Evolutionary conservation across 78 protist species (phyloP), one percentile per base, ranked within the genome.

Genomic region (Dictyostelium intermedium): DNA sequence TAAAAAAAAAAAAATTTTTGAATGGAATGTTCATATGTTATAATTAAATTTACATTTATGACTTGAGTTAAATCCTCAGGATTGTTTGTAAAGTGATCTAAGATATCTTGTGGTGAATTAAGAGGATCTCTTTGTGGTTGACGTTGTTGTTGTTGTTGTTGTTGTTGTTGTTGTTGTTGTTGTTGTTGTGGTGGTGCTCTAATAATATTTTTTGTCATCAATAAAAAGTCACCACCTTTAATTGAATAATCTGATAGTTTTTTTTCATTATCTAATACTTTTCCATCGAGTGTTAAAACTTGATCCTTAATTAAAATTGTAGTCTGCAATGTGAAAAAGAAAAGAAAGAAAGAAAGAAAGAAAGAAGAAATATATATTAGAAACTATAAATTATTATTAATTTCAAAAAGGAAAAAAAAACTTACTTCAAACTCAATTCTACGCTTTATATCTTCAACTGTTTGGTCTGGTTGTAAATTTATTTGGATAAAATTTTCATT

Each of bases 341-440:
- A 53, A 18, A 34, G 39, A 16, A 16, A 13, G 13, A 18, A 32
- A 72, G 18, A 34, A 72, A 72, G 34, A 25, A 30, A 32, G 14
- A 25, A 25, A 70, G 3, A 16, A 27, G 3, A 66, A 18, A 30
- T 3, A 9, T 1, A 66, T 32, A 16, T 1, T 6, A 78, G 25
- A 0, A 45, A 50, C 0, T n/a, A 6, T 5, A 20, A 23, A 60
- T 60, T 60, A 60, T 60, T 23, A 20, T n/a, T n/a, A n/a, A n/a
- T n/a, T n/a, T n/a, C n/a, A 39, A 39, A 39, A 53, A 53, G 13
- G 63, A 53, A 5, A n/a, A 2, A 30, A 76, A 34, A 9, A 47
- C 92, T n/a, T 82, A 92, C 96, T 72, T 92, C 78, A 70, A 92
- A 85, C 53, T 92, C 96, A 8, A 92, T 11, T 27, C 23, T 11